phyloP scores from a whole-genome alignment of 805 yeast genomes.

The Kodamaea neixiangensis region DNA sequence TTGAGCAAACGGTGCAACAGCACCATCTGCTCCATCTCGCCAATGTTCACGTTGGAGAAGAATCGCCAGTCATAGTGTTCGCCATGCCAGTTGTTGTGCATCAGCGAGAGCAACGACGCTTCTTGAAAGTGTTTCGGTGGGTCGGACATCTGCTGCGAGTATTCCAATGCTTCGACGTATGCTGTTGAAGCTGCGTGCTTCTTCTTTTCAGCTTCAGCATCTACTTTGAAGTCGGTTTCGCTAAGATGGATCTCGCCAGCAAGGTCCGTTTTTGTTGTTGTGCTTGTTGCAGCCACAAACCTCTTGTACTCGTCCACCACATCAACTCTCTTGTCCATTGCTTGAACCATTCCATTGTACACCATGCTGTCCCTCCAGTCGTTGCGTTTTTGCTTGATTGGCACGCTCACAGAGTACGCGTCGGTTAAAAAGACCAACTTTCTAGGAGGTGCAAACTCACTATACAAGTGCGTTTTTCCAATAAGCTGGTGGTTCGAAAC shows the following conservation, averaged over 20 bases:
- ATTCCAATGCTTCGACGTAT: constrained; percentile 21
- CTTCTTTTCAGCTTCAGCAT: constrained; percentile 18
- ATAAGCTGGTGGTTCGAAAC: constrained; percentile 24
- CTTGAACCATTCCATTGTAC: constrained; percentile 24
- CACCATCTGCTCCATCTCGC: constrained; percentile 17
- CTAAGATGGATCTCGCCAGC: constrained; percentile 17
- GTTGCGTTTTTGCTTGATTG: constrained; percentile 19
- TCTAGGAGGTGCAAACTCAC: constrained; percentile 27
- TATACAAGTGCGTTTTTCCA: constrained; percentile 27
- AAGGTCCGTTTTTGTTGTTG: not conserved
- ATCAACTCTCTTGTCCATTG: constrained; percentile 9
- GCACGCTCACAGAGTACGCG: constrained; percentile 23
- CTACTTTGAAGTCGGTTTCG: constrained; percentile 25
- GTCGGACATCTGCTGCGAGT: constrained; percentile 14
- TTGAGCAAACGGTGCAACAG: constrained; percentile 20
- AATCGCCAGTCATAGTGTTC: constrained; percentile 32
- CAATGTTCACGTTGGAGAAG: constrained; percentile 22
- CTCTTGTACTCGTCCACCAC: constrained; percentile 17
- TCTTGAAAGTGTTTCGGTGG: constrained; percentile 28
- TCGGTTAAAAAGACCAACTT: constrained; percentile 32
- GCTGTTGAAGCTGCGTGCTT: constrained; percentile 13
- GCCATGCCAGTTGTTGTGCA: constrained; percentile 17
- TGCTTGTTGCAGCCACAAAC: constrained; percentile 10
- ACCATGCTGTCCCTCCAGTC: constrained; percentile 21
- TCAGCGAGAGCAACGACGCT: constrained; percentile 16